Evolutionary conservation across 2,329 filamentous ascomycete genomes (phyloP).

Genomic region (Cladosporium halotolerans): DNA sequence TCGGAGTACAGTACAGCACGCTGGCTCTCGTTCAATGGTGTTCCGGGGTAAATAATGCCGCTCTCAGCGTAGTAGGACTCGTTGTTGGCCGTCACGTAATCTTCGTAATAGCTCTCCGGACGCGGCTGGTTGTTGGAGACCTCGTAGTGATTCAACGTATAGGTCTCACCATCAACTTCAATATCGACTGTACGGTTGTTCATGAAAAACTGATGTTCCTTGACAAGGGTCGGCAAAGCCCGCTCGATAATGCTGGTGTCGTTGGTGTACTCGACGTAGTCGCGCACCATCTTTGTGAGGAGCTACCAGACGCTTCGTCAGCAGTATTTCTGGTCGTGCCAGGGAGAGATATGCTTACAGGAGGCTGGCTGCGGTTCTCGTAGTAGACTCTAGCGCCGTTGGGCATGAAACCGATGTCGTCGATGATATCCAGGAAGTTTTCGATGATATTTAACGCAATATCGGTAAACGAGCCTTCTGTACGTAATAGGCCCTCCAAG

Average conservation of each 20-base stretch:
- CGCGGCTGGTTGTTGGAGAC: conserved; percentile 60
- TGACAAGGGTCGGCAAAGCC: conserved; percentile 56
- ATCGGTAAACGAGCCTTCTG: conserved; percentile 55
- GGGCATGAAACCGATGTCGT: conserved; percentile 59
- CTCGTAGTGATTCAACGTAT: conserved; percentile 54
- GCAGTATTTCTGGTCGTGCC: not conserved
- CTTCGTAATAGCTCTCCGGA: conserved; percentile 61
- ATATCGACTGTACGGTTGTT: conserved; percentile 55
- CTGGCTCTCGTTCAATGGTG: conserved; percentile 41
- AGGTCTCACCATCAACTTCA: conserved; percentile 38
- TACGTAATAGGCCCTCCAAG: conserved; percentile 62
- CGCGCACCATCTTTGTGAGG: conserved; percentile 59
- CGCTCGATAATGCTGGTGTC: conserved; percentile 55
- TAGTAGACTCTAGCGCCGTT: conserved; percentile 65
- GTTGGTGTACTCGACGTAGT: conserved; percentile 59
- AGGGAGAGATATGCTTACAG: conserved; percentile 34
- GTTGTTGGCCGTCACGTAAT: conserved; percentile 61
- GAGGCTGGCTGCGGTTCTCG: conserved; percentile 62
- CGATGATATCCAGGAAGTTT: conserved; percentile 63
- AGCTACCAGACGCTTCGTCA: not conserved
- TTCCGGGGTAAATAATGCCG: conserved; percentile 54
- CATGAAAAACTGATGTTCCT: conserved; percentile 59
- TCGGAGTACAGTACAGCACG: conserved; percentile 53
- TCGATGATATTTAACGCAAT: conserved; percentile 63
- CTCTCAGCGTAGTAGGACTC: conserved; percentile 54